phyloP scores from a whole-genome alignment of 2,329 filamentous ascomycete species.

The Beauveria australis region DNA sequence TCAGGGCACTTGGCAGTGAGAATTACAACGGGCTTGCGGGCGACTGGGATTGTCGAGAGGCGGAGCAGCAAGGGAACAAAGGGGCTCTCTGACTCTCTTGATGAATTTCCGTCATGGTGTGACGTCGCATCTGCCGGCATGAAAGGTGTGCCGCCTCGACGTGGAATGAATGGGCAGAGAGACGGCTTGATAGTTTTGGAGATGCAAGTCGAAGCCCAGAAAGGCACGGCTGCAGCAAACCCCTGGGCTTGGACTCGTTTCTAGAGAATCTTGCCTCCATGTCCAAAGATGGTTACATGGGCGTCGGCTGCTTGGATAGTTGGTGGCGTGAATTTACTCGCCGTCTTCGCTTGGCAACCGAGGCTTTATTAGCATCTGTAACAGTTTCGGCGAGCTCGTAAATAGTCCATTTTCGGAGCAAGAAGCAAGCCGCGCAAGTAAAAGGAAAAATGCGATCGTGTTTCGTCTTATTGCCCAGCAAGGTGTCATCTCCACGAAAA shows the following conservation, averaged over 20 bases:
- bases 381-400: not conserved
- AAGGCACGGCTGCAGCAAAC: not conserved
- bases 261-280: not conserved
- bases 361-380: not conserved
- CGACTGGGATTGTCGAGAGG: not conserved
- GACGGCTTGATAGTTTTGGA: not conserved
- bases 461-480: not conserved
- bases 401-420: no score
- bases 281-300: not conserved
- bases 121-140: not conserved
- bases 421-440: no score
- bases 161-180: not conserved
- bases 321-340: not conserved
- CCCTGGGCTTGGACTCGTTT: no score
- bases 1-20: not conserved
- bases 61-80: not conserved
- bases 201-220: not conserved
- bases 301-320: not conserved
- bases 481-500: not conserved
- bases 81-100: not conserved
- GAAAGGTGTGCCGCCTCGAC: not conserved
- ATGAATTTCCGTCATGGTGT: not conserved
- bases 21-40: not conserved
- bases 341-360: not conserved
- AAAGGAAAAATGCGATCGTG: no score